Evolutionary conservation across 2,329 filamentous ascomycete species (phyloP).

Genomic region (Hypoxylon sp.): DNA sequence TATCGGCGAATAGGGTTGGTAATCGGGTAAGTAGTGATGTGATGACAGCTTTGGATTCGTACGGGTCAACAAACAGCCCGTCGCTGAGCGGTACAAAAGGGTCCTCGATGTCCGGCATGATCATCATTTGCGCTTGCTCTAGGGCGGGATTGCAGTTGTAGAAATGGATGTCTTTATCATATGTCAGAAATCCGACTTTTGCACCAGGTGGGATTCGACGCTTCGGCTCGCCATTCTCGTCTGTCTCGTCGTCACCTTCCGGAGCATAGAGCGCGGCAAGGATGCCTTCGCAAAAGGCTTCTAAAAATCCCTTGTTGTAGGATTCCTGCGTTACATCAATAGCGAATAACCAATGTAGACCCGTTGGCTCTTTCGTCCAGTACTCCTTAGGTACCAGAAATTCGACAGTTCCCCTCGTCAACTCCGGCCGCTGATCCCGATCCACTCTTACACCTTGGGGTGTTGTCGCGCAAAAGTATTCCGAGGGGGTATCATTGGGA

Average conservation of each 20-base stretch:
- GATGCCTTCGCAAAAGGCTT: slow-evolving; percentile 92
- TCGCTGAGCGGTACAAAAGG: slow-evolving; percentile 94
- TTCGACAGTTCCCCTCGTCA: slow-evolving; percentile 93
- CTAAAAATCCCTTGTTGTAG: slow-evolving; percentile 89
- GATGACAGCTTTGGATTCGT: slow-evolving; percentile 87
- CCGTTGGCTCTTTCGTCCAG: slow-evolving; percentile 94
- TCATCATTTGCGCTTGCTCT: slow-evolving; percentile 95
- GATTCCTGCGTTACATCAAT: slow-evolving; percentile 95
- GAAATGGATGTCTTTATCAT: slow-evolving; percentile 96
- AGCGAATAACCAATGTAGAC: slow-evolving; percentile 88
- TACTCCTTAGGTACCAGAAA: slow-evolving; percentile 99
- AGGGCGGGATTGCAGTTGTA: slow-evolving; percentile 90
- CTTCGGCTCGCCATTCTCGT: slow-evolving; percentile 67
- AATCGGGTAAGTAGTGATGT: slow-evolving; percentile 86
- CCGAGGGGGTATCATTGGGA: slow-evolving; percentile 90
- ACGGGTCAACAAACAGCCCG: slow-evolving; percentile 93
- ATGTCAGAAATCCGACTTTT: slow-evolving; percentile 95
- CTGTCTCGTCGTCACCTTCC: slow-evolving; percentile 67
- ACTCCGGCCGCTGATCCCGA: slow-evolving; percentile 87
- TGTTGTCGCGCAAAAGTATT: slow-evolving; percentile 94
- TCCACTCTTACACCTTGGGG: slow-evolving; percentile 90
- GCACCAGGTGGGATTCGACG: slow-evolving; percentile 80
- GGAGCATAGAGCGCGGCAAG: slow-evolving; percentile 85
- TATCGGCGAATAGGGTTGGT: slow-evolving; percentile 85
- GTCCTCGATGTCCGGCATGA: slow-evolving; percentile 97